Evolutionary conservation across 108 stramenopile genomes (phyloP).

Genomic region (Parmales sp.): DNA sequence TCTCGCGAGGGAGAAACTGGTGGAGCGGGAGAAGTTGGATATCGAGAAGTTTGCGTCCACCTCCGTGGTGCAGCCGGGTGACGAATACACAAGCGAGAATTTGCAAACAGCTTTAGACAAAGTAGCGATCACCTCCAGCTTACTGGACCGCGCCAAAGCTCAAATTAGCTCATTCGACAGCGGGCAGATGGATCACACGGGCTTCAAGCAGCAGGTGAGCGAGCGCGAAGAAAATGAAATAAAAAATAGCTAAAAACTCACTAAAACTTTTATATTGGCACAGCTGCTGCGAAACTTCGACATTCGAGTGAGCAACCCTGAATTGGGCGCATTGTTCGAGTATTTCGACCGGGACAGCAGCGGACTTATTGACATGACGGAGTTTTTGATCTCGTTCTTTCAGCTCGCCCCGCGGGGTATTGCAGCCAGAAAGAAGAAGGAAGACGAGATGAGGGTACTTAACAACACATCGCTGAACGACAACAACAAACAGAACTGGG

Average conservation of each 20-base stretch:
- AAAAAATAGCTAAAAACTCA: too few relatives aligned
- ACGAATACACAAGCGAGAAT: neutral
- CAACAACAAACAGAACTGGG: too few relatives aligned
- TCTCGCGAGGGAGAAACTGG: neutral
- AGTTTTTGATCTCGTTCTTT: slow-evolving; percentile 33
- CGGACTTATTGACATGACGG: slow-evolving; percentile 25
- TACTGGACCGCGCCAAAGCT: neutral
- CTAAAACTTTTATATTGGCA: too few relatives aligned
- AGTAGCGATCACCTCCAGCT: neutral
- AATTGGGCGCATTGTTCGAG: slow-evolving; percentile 29
- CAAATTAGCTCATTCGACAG: neutral
- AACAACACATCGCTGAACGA: too few relatives aligned
- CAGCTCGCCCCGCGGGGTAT: slow-evolving; percentile 10
- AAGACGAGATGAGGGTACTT: slow-evolving; percentile 11
- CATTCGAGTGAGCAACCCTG: slow-evolving; percentile 19
- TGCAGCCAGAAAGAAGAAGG: slow-evolving; percentile 11
- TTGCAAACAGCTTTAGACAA: neutral
- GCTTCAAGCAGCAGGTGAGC: neutral
- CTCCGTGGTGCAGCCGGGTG: neutral
- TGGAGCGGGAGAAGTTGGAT: neutral
- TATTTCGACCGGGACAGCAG: slow-evolving; percentile 32
- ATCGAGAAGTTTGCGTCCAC: neutral
- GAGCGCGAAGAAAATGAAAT: too few relatives aligned
- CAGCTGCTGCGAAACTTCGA: slow-evolving; percentile 12
- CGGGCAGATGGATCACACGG: slow-evolving; percentile 4